These are phyloP conservation scores for Aspergillus homomorphus DNA, from an alignment of 495 filamentous ascomycete species.

Conservation along the genomic window DNA sequence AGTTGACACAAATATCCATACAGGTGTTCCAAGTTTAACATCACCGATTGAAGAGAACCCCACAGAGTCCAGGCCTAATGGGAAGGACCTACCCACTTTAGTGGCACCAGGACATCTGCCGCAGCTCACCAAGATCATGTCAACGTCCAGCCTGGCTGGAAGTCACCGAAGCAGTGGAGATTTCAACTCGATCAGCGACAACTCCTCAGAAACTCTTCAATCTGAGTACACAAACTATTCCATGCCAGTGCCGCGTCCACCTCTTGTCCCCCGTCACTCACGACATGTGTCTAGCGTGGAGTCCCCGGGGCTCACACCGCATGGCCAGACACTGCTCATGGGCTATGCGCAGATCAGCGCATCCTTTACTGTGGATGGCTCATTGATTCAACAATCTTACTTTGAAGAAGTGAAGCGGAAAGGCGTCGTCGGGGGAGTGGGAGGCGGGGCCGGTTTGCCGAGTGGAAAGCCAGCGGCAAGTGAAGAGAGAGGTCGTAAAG, in stretches of 20 bases:
- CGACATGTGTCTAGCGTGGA: conserved; percentile 61
- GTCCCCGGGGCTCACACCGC: conserved; percentile 36
- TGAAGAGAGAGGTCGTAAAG: conserved; percentile 64
- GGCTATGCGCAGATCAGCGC: conserved; percentile 95
- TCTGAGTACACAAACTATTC: conserved; percentile 82
- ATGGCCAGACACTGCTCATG: conserved; percentile 88
- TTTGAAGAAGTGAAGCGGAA: conserved; percentile 97
- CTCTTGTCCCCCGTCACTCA: conserved; percentile 49
- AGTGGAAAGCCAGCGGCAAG: conserved; percentile 25
- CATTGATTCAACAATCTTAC: conserved; percentile 79
- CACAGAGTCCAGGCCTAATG: conserved; percentile 13
- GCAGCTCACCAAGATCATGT: conserved; percentile 67
- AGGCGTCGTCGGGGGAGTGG: conserved; percentile 81
- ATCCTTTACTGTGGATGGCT: conserved; percentile 86
- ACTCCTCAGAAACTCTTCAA: conserved; percentile 86
- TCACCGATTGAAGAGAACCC: conserved; percentile 11
- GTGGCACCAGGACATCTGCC: conserved; percentile 49
- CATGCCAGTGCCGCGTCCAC: conserved; percentile 41
- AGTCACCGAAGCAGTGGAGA: conserved; percentile 84
- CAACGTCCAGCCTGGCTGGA: conserved; percentile 62
- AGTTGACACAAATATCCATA: conserved; percentile 28
- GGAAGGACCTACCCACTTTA: conserved; percentile 20
- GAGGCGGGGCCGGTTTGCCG: conserved; percentile 67
- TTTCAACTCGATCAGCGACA: conserved; percentile 90
- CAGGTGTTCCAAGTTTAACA: conserved; percentile 29